Percentiles rank a stretch among this genome's conserved stretches.
These are phyloP conservation scores for Penicillium maclennaniae DNA, from an alignment of 495 filamentous ascomycete genomes.

Conservation along the genomic window DNA sequence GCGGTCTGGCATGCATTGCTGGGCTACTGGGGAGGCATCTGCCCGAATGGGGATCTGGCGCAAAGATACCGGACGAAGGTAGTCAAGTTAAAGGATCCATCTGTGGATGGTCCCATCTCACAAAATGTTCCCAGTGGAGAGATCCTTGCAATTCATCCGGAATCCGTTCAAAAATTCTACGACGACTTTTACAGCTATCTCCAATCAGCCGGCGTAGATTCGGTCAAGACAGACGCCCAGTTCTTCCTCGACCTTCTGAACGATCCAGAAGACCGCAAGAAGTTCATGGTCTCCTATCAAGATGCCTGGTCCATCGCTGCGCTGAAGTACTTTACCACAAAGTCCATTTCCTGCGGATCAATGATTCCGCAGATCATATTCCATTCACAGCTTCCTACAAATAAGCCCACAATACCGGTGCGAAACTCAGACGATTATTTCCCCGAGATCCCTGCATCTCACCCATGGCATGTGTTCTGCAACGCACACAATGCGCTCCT, in stretches of 20 bases:
- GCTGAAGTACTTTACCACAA: slow-evolving; percentile 70
- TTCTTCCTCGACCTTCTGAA: slow-evolving; percentile 76
- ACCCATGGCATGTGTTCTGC: slow-evolving; percentile 91
- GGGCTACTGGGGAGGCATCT: slow-evolving; percentile 92
- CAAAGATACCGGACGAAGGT: slow-evolving; percentile 72
- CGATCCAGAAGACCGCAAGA: slow-evolving; percentile 60
- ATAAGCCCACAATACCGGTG: slow-evolving; percentile 63
- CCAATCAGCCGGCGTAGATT: slow-evolving; percentile 62
- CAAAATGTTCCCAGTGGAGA: slow-evolving; percentile 19
- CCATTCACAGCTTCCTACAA: slow-evolving; percentile 71
- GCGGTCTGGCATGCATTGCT: slow-evolving; percentile 96
- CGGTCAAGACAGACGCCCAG: slow-evolving; percentile 88
- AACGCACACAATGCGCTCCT: slow-evolving; percentile 91
- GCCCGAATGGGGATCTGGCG: slow-evolving; percentile 66
- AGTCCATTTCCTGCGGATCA: slow-evolving; percentile 90
- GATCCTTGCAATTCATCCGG: slow-evolving; percentile 62
- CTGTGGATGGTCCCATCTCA: slow-evolving; percentile 56
- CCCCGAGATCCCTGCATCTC: slow-evolving; percentile 69
- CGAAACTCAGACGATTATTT: slow-evolving; percentile 96
- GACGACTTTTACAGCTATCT: slow-evolving; percentile 90
- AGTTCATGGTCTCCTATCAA: slow-evolving; percentile 70
- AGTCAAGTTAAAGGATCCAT: slow-evolving; percentile 55
- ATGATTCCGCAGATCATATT: slow-evolving; percentile 80
- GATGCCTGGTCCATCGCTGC: slow-evolving; percentile 81
- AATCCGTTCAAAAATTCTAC: slow-evolving; percentile 74